These are phyloP conservation scores for Sapria himalayana DNA, from an alignment of 345 rosid genomes.

Conservation along the genomic window DNA sequence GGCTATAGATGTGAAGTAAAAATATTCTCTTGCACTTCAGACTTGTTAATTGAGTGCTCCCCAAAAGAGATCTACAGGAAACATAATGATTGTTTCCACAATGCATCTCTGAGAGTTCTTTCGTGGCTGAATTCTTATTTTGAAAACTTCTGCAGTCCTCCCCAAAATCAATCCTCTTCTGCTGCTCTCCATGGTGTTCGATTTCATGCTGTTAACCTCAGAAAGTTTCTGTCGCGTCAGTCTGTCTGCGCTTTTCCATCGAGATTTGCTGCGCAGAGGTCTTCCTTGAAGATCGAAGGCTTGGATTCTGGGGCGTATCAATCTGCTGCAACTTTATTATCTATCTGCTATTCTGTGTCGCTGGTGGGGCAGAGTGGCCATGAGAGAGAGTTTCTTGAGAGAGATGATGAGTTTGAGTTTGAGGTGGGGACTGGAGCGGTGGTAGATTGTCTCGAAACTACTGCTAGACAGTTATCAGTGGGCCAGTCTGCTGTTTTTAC, in stretches of 20 bases:
- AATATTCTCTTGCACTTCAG: constrained; percentile 40
- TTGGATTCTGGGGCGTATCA: constrained; percentile 39
- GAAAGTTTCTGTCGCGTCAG: constrained; percentile 19
- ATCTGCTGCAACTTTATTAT: constrained; percentile 33
- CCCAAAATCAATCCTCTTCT: constrained; percentile 18
- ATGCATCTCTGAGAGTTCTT: constrained; percentile 53
- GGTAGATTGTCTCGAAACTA: constrained; percentile 31
- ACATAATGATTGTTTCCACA: constrained; percentile 53
- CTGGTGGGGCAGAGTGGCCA: constrained; percentile 21
- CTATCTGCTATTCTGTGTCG: constrained; percentile 41
- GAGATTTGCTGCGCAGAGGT: too few relatives aligned
- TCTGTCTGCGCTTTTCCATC: too few relatives aligned
- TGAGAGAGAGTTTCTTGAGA: constrained; percentile 57
- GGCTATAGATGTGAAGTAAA: constrained; percentile 44
- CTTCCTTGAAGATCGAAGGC: constrained; percentile 28
- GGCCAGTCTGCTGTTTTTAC: constrained; percentile 53
- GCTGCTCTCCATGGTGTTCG: constrained; percentile 21
- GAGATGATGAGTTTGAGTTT: constrained; percentile 64
- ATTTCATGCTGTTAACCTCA: constrained; percentile 14
- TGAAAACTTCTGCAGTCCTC: constrained; percentile 18
- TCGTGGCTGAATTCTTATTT: constrained; percentile 48
- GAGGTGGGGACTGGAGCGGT: constrained; percentile 79
- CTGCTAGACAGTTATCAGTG: constrained; percentile 55
- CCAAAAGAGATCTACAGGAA: constrained; percentile 39
- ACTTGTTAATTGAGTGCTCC: constrained; percentile 41